Evolutionary conservation across 1,139 yeast species (phyloP).

Genomic region (Candida buenavistaensis): DNA sequence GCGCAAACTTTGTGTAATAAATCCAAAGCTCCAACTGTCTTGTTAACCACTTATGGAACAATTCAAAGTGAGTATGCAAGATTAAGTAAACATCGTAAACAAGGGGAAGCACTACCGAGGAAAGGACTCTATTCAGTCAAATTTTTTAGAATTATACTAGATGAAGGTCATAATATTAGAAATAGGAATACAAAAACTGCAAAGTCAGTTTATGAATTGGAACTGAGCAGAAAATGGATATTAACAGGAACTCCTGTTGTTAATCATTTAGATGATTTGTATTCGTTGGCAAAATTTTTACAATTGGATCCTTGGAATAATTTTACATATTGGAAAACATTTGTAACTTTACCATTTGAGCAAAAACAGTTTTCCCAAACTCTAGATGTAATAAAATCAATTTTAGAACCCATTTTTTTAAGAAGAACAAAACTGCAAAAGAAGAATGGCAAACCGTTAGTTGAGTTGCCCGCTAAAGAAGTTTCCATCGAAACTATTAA

Average conservation of each 20-base stretch:
- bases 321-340: constrained; percentile 85
- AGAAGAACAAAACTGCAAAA: constrained; percentile 88
- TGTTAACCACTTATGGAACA: constrained; percentile 88
- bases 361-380: constrained; percentile 69
- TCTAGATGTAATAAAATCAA: constrained; percentile 78
- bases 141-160: constrained; percentile 78
- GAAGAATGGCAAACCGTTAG: constrained; percentile 71
- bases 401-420: constrained; percentile 78
- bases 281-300: constrained; percentile 72
- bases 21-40: constrained; percentile 61
- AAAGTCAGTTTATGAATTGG: constrained; percentile 68
- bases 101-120: constrained; percentile 31
- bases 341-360: constrained; percentile 83
- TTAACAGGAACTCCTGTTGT: constrained; percentile 95
- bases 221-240: constrained; percentile 75
- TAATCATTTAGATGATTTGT: constrained; percentile 84
- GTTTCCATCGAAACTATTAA: constrained; percentile 66
- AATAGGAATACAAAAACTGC: constrained; percentile 81
- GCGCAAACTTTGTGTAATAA: constrained; percentile 39
- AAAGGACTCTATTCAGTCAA: constrained; percentile 70
- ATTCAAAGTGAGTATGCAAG: constrained; percentile 70
- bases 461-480: constrained; percentile 75
- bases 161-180: constrained; percentile 91
- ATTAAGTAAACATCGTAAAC: constrained; percentile 30
- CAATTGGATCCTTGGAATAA: constrained; percentile 88